phyloP scores from a whole-genome alignment of 2,329 filamentous ascomycete genomes.

The Botryosphaeria agaves region DNA sequence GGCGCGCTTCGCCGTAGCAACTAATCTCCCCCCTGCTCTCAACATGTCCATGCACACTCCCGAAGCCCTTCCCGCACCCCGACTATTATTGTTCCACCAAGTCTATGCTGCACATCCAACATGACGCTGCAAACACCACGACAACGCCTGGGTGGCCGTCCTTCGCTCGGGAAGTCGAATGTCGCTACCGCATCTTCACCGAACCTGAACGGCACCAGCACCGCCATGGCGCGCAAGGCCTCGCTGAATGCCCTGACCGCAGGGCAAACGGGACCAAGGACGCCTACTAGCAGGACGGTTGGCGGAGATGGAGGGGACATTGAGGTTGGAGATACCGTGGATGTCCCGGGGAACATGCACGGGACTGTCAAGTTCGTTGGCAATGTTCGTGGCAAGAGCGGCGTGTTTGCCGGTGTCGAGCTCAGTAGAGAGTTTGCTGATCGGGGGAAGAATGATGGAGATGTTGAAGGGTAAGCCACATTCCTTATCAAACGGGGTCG shows the following conservation, averaged over 20 bases:
- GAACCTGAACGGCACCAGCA: slow-evolving; percentile 22
- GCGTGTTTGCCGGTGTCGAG: slow-evolving; percentile 84
- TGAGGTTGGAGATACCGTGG: slow-evolving; percentile 65
- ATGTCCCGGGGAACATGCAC: slow-evolving; percentile 85
- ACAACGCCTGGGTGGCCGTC: slow-evolving; percentile 17
- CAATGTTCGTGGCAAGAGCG: slow-evolving; percentile 72
- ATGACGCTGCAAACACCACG: slow-evolving; percentile 27
- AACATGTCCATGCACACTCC: too few relatives aligned
- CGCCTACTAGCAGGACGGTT: slow-evolving; percentile 28
- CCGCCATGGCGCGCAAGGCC: slow-evolving; percentile 46
- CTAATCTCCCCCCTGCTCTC: neutral
- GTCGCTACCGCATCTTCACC: slow-evolving; percentile 23
- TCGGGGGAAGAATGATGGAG: slow-evolving; percentile 86
- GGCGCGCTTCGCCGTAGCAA: too few relatives aligned
- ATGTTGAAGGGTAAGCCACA: slow-evolving; percentile 65
- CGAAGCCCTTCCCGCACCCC: too few relatives aligned
- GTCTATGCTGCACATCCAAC: slow-evolving; percentile 3
- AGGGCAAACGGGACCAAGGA: slow-evolving; percentile 20
- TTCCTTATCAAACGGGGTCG: too few relatives aligned
- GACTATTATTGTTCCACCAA: too few relatives aligned
- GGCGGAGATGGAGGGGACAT: slow-evolving; percentile 33
- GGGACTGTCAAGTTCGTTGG: slow-evolving; percentile 84
- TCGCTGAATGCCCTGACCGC: slow-evolving; percentile 53
- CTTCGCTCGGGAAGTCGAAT: slow-evolving; percentile 16
- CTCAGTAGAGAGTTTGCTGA: slow-evolving; percentile 62